These are phyloP conservation scores for Dissophora ornata DNA, from an alignment of 192 early-diverging fungal genomes.

Conservation along the genomic window DNA sequence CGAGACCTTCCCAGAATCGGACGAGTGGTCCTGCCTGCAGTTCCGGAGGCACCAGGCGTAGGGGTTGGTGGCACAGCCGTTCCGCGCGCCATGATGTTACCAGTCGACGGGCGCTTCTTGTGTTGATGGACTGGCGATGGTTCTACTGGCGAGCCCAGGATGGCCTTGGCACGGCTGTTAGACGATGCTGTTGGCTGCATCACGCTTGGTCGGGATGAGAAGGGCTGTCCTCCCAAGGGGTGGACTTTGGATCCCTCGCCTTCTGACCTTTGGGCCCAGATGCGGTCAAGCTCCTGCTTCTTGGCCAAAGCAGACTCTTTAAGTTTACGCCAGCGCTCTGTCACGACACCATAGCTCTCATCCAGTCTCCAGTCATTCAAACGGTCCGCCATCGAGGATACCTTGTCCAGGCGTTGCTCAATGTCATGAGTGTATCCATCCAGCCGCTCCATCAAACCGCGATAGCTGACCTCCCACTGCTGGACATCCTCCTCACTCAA, in stretches of 20 bases:
- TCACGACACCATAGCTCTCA: constrained; percentile 52
- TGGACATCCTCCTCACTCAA: constrained; percentile 38
- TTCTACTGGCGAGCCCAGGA: constrained; percentile 35
- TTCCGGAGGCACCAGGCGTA: background rate
- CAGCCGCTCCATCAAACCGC: constrained; percentile 16
- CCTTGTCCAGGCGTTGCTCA: constrained; percentile 26
- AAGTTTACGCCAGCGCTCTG: constrained; percentile 61
- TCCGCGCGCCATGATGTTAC: constrained; percentile 33
- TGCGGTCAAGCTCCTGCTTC: constrained; percentile 54
- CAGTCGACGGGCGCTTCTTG: constrained; percentile 43
- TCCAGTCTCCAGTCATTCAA: constrained; percentile 58
- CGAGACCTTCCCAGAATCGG: constrained; percentile 14
- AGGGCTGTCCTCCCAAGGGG: constrained; percentile 12
- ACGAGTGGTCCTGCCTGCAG: background rate
- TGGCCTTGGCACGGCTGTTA: constrained; percentile 44
- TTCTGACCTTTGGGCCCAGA: constrained; percentile 15
- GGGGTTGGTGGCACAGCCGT: constrained; percentile 31
- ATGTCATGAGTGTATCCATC: constrained; percentile 36
- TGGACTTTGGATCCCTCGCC: constrained; percentile 16
- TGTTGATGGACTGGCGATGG: background rate
- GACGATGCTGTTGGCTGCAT: constrained; percentile 43
- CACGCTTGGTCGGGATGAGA: constrained; percentile 18
- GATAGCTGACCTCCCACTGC: constrained; percentile 31
- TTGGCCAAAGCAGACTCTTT: constrained; percentile 57
- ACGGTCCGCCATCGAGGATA: constrained; percentile 27